Base-by-base conservation (phyloP, 2,329 filamentous ascomycete species). In the Arthrobotrys conoides region DNA sequence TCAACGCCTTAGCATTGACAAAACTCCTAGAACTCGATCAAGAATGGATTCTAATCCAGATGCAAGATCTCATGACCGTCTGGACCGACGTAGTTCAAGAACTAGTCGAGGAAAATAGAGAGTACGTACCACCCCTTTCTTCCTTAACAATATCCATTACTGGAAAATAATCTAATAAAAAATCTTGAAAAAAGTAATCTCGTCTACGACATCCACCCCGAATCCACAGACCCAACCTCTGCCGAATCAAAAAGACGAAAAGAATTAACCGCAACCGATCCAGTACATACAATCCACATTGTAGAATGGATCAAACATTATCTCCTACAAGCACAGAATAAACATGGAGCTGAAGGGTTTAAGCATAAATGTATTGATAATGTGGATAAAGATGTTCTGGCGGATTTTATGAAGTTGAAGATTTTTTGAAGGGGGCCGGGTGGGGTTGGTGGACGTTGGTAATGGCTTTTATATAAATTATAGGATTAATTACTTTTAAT, bases 41-140 rank as follows among this genome's bases (percentile, higher is more conserved):
- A 27, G 82, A 88, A 0, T 87, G 91, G 68, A 87, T 89, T 1
- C 84, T 93, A 3, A 82, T 84, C 0, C 88, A 87, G 44, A 86
- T 96, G 70, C 93, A 96, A 83, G 91, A 91, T 82, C 90, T 92
- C 82, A 90, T 96, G 82, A 87, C 87, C 0, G 88, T 94, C 85
- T 96, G 93, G 93, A 92, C 91, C 0, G 89, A 88, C 80, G 88
- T 93, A 0, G 86, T 94, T 33, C 85, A 85, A 0, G 91, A 93
- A 81, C 85, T 94, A 63, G 86, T 90, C 66, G 90, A 91, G 55
- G 89, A 89, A 24, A 86, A 87, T 48, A 86, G 87, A 27, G 86
- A 86, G 85, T 67, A 84, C 89, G n/a, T 85, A 2, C 20, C 27
- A n/a, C 48, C 33, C 14, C 38, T 2, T 16, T n/a, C 12, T 41